Base-by-base conservation (phyloP, 495 filamentous ascomycete genomes). In the Parachaetomium inaequale region DNA sequence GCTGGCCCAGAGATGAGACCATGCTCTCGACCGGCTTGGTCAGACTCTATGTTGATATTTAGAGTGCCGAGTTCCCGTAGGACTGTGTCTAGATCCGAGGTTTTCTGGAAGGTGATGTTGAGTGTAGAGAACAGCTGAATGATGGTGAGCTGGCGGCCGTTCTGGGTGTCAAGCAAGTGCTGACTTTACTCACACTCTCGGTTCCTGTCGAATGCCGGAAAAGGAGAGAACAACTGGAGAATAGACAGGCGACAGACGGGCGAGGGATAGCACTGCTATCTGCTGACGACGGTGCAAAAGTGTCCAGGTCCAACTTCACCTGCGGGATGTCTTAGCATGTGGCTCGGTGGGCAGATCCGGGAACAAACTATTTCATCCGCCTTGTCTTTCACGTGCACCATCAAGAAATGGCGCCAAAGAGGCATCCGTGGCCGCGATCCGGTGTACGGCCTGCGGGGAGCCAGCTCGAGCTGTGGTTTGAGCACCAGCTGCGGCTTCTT, bases 321-420 rank as follows among this genome's bases (percentile, higher is more conserved):
- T 72, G 34, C 1, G 2, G 3, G 0, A n/a, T 10, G 6, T 31
- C 2, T 63, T 19, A 68, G 55, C 23, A 50, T 3, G n/a, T 31
- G 7, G 0, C 7, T 11, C 1, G 6, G n/a, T 15, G 11, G 12
- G 19, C 19, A 23, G n/a, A 23, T 8, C 17, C 32, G 29, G 49
- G 4, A 61, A 65, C 64, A 19, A 50, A 74, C 72, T 51, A 74
- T 58, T 26, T 72, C 72, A 38, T 69, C 62, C 3, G 70, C 72
- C 29, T 67, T 72, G 58, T 74, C 72, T 25, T 70, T 73, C 23
- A 74, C 68, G 55, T 74, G 70, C 1, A 74, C 63, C 70, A 74
- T 69, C 50, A 74, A 42, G 14, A 63, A 56, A 55, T 67, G 57
- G 7, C 63, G 68, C 58, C 55, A 62, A 15, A 55, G 21, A 12